Percentiles rank a stretch among this genome's conserved stretches.
phyloP scores from a whole-genome alignment of 2,329 filamentous ascomycete species.

The Cryphonectria japonica region DNA sequence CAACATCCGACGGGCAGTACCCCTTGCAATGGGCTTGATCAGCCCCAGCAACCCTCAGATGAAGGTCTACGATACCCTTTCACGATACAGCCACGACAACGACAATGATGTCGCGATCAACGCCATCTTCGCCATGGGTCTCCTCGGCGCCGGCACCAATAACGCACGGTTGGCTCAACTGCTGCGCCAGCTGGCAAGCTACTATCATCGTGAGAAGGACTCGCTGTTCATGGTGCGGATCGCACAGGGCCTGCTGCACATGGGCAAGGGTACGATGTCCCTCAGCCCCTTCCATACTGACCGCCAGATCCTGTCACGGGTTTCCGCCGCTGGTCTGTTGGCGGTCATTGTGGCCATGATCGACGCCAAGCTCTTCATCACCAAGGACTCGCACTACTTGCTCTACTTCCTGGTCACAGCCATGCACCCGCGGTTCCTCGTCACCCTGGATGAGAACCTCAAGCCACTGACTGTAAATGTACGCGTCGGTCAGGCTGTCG shows the following conservation, averaged over 20 bases:
- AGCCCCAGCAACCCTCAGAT: constrained; percentile 99
- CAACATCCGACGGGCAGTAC: constrained; percentile 95
- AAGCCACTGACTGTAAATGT: constrained; percentile 95
- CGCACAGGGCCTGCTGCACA: constrained; percentile 94
- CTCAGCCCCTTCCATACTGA: constrained; percentile 99
- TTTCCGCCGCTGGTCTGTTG: constrained; percentile 85
- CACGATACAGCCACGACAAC: constrained; percentile 96
- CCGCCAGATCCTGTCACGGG: constrained; percentile 89
- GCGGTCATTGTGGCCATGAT: constrained; percentile 92
- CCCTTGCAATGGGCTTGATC: constrained; percentile 93
- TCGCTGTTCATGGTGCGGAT: constrained; percentile 99
- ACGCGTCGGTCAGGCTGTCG: constrained; percentile 94
- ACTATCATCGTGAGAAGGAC: constrained; percentile 96
- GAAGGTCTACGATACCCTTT: constrained; percentile 99
- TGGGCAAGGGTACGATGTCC: constrained; percentile 97
- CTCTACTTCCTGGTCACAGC: constrained; percentile 96
- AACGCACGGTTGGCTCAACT: constrained; percentile 95
- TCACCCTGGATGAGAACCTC: constrained; percentile 93
- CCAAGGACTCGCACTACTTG: constrained; percentile 77
- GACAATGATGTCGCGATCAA: constrained; percentile 98
- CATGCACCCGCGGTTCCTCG: constrained; percentile 95
- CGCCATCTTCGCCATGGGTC: constrained; percentile 98
- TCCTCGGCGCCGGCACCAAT: constrained; percentile 95
- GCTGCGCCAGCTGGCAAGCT: constrained; percentile 90
- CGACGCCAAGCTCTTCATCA: constrained; percentile 85